Percentiles rank a stretch among this genome's conserved stretches.
phyloP scores from a whole-genome alignment of 306 rosid species.

The Malus sieversii region DNA sequence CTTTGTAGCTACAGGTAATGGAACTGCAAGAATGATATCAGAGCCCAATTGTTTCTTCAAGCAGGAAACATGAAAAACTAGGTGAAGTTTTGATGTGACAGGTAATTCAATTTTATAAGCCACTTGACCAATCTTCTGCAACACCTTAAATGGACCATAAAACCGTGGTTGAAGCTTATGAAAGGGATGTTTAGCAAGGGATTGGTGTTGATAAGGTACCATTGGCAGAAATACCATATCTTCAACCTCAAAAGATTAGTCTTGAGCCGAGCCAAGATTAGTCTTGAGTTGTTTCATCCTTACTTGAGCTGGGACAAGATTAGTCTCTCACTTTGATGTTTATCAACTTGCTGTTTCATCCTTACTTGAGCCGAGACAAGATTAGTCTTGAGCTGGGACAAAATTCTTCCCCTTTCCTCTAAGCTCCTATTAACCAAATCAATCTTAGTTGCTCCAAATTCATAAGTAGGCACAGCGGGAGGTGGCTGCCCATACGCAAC shows the following conservation, averaged over 20 bases:
- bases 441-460: not conserved
- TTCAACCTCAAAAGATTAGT: not conserved
- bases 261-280: too few species aligned
- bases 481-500: not conserved
- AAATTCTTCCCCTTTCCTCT: too few species aligned
- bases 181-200: not conserved
- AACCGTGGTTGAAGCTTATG: not conserved
- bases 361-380: not conserved
- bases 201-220: not conserved
- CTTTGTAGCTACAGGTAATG: too few species aligned
- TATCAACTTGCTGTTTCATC: not conserved
- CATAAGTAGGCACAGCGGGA: not conserved
- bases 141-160: not conserved
- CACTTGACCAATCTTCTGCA: not conserved
- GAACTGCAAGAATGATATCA: too few species aligned
- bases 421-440: not conserved
- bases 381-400: too few species aligned
- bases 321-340: not conserved
- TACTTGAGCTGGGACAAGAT: not conserved
- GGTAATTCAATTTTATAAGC: too few species aligned
- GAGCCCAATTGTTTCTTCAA: too few species aligned
- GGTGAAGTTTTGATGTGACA: too few species aligned
- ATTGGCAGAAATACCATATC: not conserved
- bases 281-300: too few species aligned
- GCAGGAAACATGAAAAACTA: too few species aligned